Evolutionary conservation across 441 rosid species (phyloP), one percentile per base, ranked within the genome.

Genomic region (Geranium incanum): DNA sequence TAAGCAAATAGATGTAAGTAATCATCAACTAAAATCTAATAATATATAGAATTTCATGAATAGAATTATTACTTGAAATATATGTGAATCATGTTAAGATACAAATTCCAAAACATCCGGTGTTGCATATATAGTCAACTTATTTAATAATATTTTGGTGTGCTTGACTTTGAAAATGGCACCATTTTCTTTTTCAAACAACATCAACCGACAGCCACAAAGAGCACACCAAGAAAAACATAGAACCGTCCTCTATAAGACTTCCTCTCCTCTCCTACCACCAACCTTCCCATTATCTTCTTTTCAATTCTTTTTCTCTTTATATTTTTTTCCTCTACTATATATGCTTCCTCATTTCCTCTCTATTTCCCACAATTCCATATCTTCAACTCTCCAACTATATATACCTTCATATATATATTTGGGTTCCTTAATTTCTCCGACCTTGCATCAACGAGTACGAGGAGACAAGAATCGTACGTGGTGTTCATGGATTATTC

Each of bases 91-190:
- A 39, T 3, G 33, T 8, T 12, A 19, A 5, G 33, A n/a, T 12
- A 19, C 16, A 6, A 57, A 4, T 4, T 21, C 3, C 1, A 36
- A 48, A 7, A 5, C 13, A 65, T 33, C 36, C 41, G 66, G 43
- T 39, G 8, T 4, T 2, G 43, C 8, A 39, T 39, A 39, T 4
- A 39, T 39, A 39, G 5, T 39, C 68, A 82, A 63, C 62, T 72
- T 72, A 80, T 77, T 71, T 60, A 65, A 43, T 68, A 43, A 52
- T 75, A 62, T 33, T 57, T 62, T 76, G 75, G 80, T 76, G 74
- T 72, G 81, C 84, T 84, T 82, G 85, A 82, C 89, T 84, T 86
- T 82, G 86, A 77, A 41, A 71, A 28, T 71, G 55, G 39, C 62
- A 63, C 66, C 18, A 4, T 28, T 16, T 36, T 48, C 21, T 43